Conservation (phyloP, 148 eudicot genomes). For the Limonium bicolor region DNA sequence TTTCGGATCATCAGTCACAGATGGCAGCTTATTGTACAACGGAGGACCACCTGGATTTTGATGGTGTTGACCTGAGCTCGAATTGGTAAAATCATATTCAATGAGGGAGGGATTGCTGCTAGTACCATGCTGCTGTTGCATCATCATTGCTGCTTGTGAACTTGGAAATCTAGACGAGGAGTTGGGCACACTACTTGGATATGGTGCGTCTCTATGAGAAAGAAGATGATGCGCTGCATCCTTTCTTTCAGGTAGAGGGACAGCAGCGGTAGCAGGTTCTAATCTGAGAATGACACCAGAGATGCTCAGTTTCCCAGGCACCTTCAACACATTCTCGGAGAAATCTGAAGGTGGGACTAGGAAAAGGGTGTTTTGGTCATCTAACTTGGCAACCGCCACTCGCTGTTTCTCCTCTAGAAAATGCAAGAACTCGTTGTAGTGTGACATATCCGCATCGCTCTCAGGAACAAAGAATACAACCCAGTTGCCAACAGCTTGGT, state of each 20-base stretch:
- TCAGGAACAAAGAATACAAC: slow-evolving; percentile 78
- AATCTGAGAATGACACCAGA: slow-evolving; percentile 70
- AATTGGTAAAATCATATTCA: too few species aligned
- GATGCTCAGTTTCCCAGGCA: slow-evolving; percentile 75
- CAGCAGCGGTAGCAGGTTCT: slow-evolving; percentile 34
- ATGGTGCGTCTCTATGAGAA: slow-evolving; percentile 14
- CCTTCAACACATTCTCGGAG: slow-evolving; percentile 71
- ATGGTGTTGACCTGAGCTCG: too few species aligned
- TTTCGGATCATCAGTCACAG: slow-evolving; percentile 5
- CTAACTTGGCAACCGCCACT: slow-evolving; percentile 81
- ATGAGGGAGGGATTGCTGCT: too few species aligned
- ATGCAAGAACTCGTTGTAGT: slow-evolving; percentile 68
- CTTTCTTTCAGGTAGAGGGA: slow-evolving; percentile 18
- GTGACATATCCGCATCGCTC: slow-evolving; percentile 58
- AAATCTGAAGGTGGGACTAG: slow-evolving; percentile 89
- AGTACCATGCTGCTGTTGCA: too few species aligned
- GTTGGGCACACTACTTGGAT: too few species aligned
- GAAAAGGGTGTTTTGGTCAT: slow-evolving; percentile 56
- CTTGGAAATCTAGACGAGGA: too few species aligned
- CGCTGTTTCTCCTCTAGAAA: slow-evolving; percentile 69
- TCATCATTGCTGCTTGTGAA: too few species aligned
- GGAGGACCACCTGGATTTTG: too few species aligned
- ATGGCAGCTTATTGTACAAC: too few species aligned
- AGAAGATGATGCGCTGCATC: slow-evolving; percentile 17
- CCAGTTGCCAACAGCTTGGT: slow-evolving; percentile 64